Base-by-base conservation (phyloP, 352 stramenopile species). In the Globisporangium spinosum region DNA sequence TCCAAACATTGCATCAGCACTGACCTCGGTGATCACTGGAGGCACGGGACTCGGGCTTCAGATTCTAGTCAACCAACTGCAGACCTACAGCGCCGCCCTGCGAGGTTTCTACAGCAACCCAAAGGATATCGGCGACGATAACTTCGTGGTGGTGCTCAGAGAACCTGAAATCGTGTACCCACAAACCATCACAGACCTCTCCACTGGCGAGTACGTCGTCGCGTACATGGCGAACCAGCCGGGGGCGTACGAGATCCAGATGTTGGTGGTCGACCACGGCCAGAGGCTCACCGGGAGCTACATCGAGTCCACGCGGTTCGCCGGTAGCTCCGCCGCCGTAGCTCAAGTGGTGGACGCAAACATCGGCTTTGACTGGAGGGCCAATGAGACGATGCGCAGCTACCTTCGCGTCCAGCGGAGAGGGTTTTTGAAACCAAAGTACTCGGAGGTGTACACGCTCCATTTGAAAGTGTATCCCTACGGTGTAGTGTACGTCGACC, bases 211-310 rank as follows among this genome's bases (percentile, higher is more conserved):
- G 13, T 89, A 89, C 59, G 45, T 73, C 25, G 76, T 85, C 20
- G 69, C 62, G 8, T 88, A 87, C 40, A 40, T 62, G 17, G 68
- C 76, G 20, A 62, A 64, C 8, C 61, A 75, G 25, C 63, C 72
- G 29, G 77, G 80, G 0, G 9, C 67, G 2, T 89, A 87, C 64
- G 74, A 90, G 58, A 77, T 85, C 43, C 70, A 89, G 62, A 85
- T 72, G 7, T 27, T 70, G 34, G 68, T 90, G 5, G 72, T 76
- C 34, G 70, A 68, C 25, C 64, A 64, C 15, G 43, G 65, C 12
- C 65, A 58, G 25, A 79, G 77, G 0, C 64, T 89, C 2, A 62
- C 65, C 4, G 76, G 70, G 2, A 73, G 76, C 49, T 88, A 88
- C 56, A 89, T 78, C 47, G 53, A 70, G 1, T 69, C 70, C 29